These are phyloP conservation scores for Chlamydomonas incerta DNA, from an alignment of 139 green algal species.

Conservation along the genomic window DNA sequence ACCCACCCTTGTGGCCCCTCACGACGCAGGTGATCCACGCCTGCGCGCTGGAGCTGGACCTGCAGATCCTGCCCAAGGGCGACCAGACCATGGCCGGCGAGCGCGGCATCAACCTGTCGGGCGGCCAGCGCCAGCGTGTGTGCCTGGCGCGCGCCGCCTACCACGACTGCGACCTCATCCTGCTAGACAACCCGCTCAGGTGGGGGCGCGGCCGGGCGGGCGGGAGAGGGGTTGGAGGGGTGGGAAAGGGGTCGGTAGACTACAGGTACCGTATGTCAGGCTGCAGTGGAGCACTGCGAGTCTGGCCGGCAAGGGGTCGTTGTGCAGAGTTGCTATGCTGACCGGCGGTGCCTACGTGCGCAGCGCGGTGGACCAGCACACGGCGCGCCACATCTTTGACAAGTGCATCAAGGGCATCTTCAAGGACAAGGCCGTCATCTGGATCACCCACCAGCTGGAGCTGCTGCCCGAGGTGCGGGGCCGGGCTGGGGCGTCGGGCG, in stretches of 20 bases:
- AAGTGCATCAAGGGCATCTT: slow-evolving; percentile 68
- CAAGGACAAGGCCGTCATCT: slow-evolving; percentile 65
- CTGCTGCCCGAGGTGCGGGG: slow-evolving; percentile 61
- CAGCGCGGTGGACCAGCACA: slow-evolving; percentile 73
- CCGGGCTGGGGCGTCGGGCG: no score
- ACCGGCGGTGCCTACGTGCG: no score
- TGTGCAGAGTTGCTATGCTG: no score
- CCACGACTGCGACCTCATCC: slow-evolving; percentile 60
- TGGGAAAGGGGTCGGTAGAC: neutral
- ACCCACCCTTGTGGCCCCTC: no score
- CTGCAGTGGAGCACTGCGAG: no score
- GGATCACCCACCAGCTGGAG: slow-evolving; percentile 75
- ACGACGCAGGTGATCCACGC: slow-evolving; percentile 52
- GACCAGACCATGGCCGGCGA: slow-evolving; percentile 68
- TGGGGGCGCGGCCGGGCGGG: neutral
- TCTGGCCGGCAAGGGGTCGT: no score
- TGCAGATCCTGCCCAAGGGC: slow-evolving; percentile 63
- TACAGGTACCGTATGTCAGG: no score
- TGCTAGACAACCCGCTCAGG: slow-evolving; percentile 74
- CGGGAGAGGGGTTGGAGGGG: neutral
- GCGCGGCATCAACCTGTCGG: slow-evolving; percentile 80
- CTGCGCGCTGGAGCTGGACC: slow-evolving; percentile 66
- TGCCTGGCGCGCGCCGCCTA: slow-evolving; percentile 71
- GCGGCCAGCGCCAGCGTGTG: slow-evolving; percentile 73
- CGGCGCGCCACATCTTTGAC: slow-evolving; percentile 71